Conservation (phyloP, 1,284 basidiomycete genomes). For the Fomitopsis betulina region DNA sequence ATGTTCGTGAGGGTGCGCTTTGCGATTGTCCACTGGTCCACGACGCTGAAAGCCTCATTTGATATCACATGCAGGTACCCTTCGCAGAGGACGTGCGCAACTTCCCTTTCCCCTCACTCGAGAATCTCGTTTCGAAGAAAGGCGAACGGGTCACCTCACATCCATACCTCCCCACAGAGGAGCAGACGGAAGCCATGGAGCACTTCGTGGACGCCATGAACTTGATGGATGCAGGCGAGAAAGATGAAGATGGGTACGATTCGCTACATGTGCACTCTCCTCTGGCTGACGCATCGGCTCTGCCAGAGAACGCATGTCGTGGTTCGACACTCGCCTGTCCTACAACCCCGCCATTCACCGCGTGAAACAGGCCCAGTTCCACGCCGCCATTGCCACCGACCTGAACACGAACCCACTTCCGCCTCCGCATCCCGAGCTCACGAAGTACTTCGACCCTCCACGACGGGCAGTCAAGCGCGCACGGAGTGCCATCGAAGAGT, state of each 20-base stretch:
- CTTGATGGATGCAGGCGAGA: constrained; percentile 69
- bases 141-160: constrained; percentile 75
- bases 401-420: constrained; percentile 72
- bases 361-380: constrained; percentile 89
- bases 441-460: constrained; percentile 83
- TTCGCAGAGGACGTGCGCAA: constrained; percentile 92
- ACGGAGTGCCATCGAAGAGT: constrained; percentile 50
- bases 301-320: constrained; percentile 54
- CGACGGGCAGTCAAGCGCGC: constrained; percentile 59
- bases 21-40: neutral
- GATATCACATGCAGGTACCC: constrained; percentile 59
- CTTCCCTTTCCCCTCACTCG: constrained; percentile 83
- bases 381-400: constrained; percentile 75
- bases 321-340: constrained; percentile 76
- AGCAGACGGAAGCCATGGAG: constrained; percentile 81
- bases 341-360: constrained; percentile 92
- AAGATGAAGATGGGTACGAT: constrained; percentile 65
- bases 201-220: constrained; percentile 85
- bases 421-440: constrained; percentile 79
- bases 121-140: constrained; percentile 69
- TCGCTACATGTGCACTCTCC: neutral
- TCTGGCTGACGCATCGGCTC: neutral
- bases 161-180: constrained; percentile 78
- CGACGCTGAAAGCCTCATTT: neutral
- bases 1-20: constrained; percentile 72